Percentiles rank a stretch among this genome's conserved stretches.
phyloP scores from a whole-genome alignment of 2,329 filamentous ascomycete genomes.

The Pochonia chlamydosporia region DNA sequence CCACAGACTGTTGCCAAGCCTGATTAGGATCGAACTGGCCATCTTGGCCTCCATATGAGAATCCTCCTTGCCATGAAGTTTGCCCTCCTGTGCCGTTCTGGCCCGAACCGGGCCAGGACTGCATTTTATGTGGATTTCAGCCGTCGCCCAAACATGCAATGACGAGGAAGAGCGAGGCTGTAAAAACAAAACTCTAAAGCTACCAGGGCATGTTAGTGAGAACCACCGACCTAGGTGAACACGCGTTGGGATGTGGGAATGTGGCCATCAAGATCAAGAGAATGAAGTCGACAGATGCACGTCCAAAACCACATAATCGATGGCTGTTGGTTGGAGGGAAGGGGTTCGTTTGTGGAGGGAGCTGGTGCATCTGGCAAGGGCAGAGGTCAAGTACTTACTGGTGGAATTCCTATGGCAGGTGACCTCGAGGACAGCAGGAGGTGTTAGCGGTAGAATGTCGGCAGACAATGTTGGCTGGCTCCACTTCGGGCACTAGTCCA shows the following conservation, averaged over 20 bases:
- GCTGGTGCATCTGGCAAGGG: constrained; percentile 1
- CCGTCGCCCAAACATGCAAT: constrained; percentile 15
- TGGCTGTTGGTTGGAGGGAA: constrained; percentile 4
- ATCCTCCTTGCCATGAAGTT: constrained; percentile 29
- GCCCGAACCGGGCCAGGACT: constrained; percentile 32
- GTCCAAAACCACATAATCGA: not conserved
- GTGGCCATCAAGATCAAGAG: constrained; percentile 13
- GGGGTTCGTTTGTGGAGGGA: constrained; percentile 2
- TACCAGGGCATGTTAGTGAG: constrained; percentile 25
- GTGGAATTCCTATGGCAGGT: not conserved
- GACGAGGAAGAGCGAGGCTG: constrained; percentile 10
- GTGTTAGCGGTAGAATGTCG: constrained; percentile 13
- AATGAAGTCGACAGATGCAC: constrained; percentile 10
- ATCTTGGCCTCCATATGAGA: constrained; percentile 25
- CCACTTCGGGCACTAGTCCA: constrained; percentile 8
- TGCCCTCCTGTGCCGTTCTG: constrained; percentile 31
- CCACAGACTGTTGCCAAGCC: constrained; percentile 30
- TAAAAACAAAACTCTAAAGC: constrained; percentile 16
- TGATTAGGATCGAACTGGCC: constrained; percentile 33
- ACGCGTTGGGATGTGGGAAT: constrained; percentile 12
- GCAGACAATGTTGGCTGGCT: not conserved
- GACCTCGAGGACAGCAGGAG: constrained; percentile 1
- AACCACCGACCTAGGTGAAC: constrained; percentile 11
- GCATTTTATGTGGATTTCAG: constrained; percentile 27
- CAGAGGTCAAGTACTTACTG: constrained; percentile 10